Evolutionary conservation across 257 asterid species (phyloP).

Genomic region (Agastache rugosa): DNA sequence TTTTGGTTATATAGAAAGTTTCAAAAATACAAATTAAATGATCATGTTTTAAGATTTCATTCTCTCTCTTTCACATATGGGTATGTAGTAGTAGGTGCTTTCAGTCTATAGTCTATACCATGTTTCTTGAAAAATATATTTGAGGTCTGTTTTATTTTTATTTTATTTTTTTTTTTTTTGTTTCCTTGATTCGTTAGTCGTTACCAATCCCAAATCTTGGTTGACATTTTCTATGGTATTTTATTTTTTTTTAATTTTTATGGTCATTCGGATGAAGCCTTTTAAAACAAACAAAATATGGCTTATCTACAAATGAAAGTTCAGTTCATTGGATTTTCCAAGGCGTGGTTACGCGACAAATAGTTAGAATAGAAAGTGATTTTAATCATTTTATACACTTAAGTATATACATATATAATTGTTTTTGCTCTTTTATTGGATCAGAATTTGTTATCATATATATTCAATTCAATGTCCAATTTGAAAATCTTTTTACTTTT

Average conservation of each 20-base stretch:
- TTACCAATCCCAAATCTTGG: neutral
- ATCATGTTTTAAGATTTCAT: conserved; percentile 8
- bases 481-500: too few species aligned
- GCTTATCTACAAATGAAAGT: neutral
- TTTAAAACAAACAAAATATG: neutral
- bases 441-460: too few species aligned
- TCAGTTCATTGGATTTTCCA: too few species aligned
- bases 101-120: neutral
- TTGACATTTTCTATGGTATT: neutral
- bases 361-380: too few species aligned
- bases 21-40: conserved; percentile 25
- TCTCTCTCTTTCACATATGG: conserved; percentile 11
- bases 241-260: neutral
- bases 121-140: conserved; percentile 9
- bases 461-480: too few species aligned
- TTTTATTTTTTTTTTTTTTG: too few species aligned
- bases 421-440: too few species aligned
- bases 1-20: conserved; percentile 32
- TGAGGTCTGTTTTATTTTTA: neutral
- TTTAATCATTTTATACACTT: too few species aligned
- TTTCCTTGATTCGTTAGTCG: neutral
- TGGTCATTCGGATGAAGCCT: neutral
- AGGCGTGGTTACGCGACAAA: too few species aligned
- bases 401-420: too few species aligned
- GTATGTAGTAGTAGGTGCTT: conserved; percentile 10